Evolutionary conservation across 768 basidiomycete genomes (phyloP).

Genomic region (Leccinum boreale): DNA sequence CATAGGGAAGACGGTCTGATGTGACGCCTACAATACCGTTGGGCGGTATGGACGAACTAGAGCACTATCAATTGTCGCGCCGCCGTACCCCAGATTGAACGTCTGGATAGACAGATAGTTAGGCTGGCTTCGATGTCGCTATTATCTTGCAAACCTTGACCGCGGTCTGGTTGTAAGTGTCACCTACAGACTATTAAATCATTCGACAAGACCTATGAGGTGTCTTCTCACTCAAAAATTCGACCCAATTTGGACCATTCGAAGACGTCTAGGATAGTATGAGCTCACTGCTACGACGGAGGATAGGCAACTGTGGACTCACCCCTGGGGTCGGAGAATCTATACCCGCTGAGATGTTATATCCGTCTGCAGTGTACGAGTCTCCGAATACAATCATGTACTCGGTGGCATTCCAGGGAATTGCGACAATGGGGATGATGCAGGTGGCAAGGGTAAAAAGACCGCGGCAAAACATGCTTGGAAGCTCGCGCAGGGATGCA

Average conservation of each 20-base stretch:
- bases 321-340: conserved; percentile 52
- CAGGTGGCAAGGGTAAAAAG: conserved; percentile 1
- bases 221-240: conserved; percentile 43
- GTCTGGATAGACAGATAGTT: conserved; percentile 33
- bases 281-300: conserved; percentile 3
- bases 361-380: conserved; percentile 59
- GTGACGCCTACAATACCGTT: conserved; percentile 49
- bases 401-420: conserved; percentile 51
- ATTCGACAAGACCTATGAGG: not conserved
- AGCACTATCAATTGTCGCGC: conserved; percentile 58
- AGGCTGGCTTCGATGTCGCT: not conserved
- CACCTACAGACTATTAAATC: conserved; percentile 31
- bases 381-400: conserved; percentile 63
- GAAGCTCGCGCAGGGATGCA: not conserved
- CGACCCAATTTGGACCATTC: conserved; percentile 63
- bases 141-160: conserved; percentile 37
- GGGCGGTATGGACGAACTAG: conserved; percentile 54
- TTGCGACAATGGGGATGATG: conserved; percentile 14
- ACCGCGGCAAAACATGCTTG: conserved; percentile 11
- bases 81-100: conserved; percentile 67
- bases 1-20: not conserved
- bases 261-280: conserved; percentile 44
- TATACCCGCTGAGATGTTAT: conserved; percentile 55
- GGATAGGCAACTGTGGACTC: conserved; percentile 16
- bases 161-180: conserved; percentile 53